Base-by-base conservation (phyloP, 2,329 filamentous ascomycete species). In the Alternaria sp. region DNA sequence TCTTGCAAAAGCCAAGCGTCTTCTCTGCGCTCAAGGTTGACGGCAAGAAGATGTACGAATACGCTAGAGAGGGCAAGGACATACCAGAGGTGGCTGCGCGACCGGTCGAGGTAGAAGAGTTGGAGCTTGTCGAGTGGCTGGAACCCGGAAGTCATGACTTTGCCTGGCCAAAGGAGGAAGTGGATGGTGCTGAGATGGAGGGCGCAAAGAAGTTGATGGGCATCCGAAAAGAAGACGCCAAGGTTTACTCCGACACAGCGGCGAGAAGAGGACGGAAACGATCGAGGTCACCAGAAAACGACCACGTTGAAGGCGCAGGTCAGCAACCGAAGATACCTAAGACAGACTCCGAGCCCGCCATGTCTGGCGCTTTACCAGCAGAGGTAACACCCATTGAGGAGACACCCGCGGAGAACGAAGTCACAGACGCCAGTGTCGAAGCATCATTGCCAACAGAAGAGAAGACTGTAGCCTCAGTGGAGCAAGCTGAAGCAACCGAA, bases 11-110 rank as follows among this genome's bases (percentile, higher is more conserved):
- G 70, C 96, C 96, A 40, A 95, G 95, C 6, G 88, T 99, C 19
- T 99, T 94, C 81, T 97, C 93, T 28, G 96, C 96, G 10, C 85
- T 98, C 65, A 94, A 95, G 79, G 93, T 97, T 80, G 88, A 97
- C 70, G 96, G 96, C 3, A 97, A 97, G 84, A 91, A 93, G 32
- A 85, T 97, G 52, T 99, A 99, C 78, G 94, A 99, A 81, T 98
- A 98, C 80, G 96, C 96, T 19, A 87, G 96, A 52, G 93, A 94
- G 78, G 96, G 96, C 15, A 93, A 91, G 75, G 88, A 92, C 36
- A 90, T 97, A 15, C 96, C 96, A 0, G 91, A 97, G 78, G 96
- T 99, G 62, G 86, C 93, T 77, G 88, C 91, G 57, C 85, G 95
- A 61, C 87, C 91, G 2, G 92, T 98, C 43, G 89, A 93, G 56